Base-by-base conservation (phyloP, 441 rosid species). In the Corymbia calophylla region DNA sequence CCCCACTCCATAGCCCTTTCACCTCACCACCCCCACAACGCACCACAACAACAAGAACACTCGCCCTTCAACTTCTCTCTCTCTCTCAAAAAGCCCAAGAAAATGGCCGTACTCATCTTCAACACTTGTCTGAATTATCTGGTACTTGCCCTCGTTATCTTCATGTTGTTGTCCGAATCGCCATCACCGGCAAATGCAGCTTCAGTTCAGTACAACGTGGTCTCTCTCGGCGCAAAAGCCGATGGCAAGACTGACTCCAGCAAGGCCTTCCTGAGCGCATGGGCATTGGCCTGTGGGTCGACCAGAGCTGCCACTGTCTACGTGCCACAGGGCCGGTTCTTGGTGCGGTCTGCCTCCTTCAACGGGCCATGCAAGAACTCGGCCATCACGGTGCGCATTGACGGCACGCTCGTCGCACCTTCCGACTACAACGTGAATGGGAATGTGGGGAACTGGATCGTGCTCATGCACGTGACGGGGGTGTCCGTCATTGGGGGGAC, bases 401-500 rank as follows among this genome's bases (percentile, higher is more conserved):
- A 81, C 19, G 89, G 89, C 17, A 47, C 58, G 7, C 86, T 88
- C 51, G 89, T 21, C 31, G 89, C 89, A 19, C 87, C 89, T 29
- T 88, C 89, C 25, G 8, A 88, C 89, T 88, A 82, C 81, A 88
- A 47, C 19, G 58, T 55, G 80, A 88, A 80, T 1, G 90, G 90
- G 66, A 86, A 68, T 51, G 18, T 39, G 6, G 90, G 39, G 54
- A 35, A 86, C 90, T 89, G 90, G 90, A 89, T 89, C 86, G 35
- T 89, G 9, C 29, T 89, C 77, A 55, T 39, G 29, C 68, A 62
- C 6, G 97, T 96, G 21, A 64, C 89, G 29, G 96, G 96, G 9
- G 93, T 97, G 53, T 90, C 94, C 9, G 13, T 97, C 56, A 87
- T 91, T 70, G 97, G 95, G n/a, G 97, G 99, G 39, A 87, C 89